Evolutionary conservation across 805 yeast species (phyloP).

Genomic region (Pichia exigua): DNA sequence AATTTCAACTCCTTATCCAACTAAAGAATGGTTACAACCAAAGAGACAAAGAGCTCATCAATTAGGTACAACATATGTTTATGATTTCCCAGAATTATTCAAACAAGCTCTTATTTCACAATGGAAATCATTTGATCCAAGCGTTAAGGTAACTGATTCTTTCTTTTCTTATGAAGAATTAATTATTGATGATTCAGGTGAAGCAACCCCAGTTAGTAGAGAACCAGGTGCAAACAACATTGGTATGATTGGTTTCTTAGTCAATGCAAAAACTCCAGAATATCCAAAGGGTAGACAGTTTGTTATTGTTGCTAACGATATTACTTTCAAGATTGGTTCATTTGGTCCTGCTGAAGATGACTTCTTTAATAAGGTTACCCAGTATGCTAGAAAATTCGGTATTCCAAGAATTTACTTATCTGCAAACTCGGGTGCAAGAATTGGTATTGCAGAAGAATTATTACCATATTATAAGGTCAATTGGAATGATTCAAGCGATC

Average conservation of each 20-base stretch:
- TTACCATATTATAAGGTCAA: constrained; percentile 84
- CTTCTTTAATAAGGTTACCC: constrained; percentile 88
- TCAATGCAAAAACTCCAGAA: constrained; percentile 90
- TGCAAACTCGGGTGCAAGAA: constrained; percentile 99
- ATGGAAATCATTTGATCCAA: constrained; percentile 66
- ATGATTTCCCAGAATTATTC: constrained; percentile 98
- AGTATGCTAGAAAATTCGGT: constrained; percentile 81
- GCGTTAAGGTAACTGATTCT: constrained; percentile 61
- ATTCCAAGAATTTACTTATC: constrained; percentile 93
- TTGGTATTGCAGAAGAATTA: constrained; percentile 95
- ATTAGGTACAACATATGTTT: constrained; percentile 96
- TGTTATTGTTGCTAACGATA: constrained; percentile 91
- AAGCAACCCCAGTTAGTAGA: constrained; percentile 79
- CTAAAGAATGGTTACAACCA: constrained; percentile 96
- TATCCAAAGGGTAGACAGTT: constrained; percentile 95
- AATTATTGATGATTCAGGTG: constrained; percentile 74
- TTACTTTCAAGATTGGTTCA: constrained; percentile 96
- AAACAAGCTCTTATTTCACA: constrained; percentile 80
- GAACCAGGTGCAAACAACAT: constrained; percentile 94
- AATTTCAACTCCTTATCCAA: constrained; percentile 92
- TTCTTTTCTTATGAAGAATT: constrained; percentile 74
- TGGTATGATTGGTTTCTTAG: constrained; percentile 97
- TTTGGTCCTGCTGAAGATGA: constrained; percentile 95
- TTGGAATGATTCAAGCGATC: constrained; percentile 75
- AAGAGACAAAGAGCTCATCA: constrained; percentile 97